Base-by-base conservation (phyloP, 1,284 basidiomycete species). In the Pisolithus thermaeus region DNA sequence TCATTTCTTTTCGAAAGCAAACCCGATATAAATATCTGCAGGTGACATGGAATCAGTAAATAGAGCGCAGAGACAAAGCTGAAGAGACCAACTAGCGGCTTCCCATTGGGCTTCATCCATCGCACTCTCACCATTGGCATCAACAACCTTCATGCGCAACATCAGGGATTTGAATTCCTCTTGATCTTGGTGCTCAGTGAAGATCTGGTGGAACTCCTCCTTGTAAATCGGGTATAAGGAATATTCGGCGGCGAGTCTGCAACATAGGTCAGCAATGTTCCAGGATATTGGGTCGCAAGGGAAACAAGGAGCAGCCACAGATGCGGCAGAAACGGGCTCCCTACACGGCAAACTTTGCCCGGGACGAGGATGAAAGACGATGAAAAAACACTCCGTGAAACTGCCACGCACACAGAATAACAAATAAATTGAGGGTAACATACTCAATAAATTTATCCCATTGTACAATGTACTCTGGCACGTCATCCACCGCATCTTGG, bases 101-200 rank as follows among this genome's bases (percentile, higher is more conserved):
- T 96, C 92, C 91, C 94, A 96, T 69, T 97, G 93, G 60, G 92
- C 87, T 58, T 87, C 85, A 58, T 92, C 83, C 90, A 97, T 95
- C 50, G 90, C 75, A 59, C 89, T 92, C 69, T 88, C 87, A 2
- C 93, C 94, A 42, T 87, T 75, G 20, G 75, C 67, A 62, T 96
- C 85, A 41, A 94, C 79, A 35, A 97, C 94, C 55, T 84, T 89
- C 94, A 97, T 97, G 56, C 81, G 80, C 54, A 86, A 75, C 67
- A 97, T 75, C 22, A 97, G 73, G 25, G 82, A 80, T 28, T 81
- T 80, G 63, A 90, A 95, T 59, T 95, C 91, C 1, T 78, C 68
- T 56, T 87, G 78, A 30, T 86, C 77, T 55, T 82, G 80, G 63
- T 96, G 84, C 58, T 92, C 86, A 30, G 78, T 75, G 56, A 88